phyloP scores from a whole-genome alignment of 495 filamentous ascomycete species.

The Pseudomonodictys pantanalensis region DNA sequence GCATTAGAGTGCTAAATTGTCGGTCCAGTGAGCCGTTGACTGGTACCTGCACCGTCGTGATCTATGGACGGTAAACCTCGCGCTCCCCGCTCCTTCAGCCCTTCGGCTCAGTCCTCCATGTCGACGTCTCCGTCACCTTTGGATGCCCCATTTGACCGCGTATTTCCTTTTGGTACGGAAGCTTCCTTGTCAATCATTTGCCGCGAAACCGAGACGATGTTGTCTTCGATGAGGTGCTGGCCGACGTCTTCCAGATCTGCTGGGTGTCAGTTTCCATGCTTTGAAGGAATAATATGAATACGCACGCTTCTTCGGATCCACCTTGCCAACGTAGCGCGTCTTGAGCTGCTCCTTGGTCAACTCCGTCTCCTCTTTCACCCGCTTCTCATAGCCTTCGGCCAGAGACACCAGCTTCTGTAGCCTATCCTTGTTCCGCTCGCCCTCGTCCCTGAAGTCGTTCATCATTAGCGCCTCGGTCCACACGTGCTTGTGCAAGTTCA shows the following conservation, averaged over 20 bases:
- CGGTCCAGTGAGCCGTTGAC: no score
- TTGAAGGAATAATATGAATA: neutral
- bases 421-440: constrained; percentile 74
- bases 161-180: constrained; percentile 56
- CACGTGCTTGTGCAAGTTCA: constrained; percentile 98
- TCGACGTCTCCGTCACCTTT: constrained; percentile 50
- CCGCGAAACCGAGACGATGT: constrained; percentile 91
- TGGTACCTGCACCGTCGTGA: no score
- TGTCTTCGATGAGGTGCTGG: constrained; percentile 95
- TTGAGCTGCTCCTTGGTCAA: constrained; percentile 95
- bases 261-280: constrained; percentile 23
- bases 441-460: constrained; percentile 90
- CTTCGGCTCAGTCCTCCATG: constrained; percentile 47
- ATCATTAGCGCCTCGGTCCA: constrained; percentile 98
- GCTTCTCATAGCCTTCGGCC: constrained; percentile 95
- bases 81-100: neutral
- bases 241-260: constrained; percentile 89
- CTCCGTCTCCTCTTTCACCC: constrained; percentile 97
- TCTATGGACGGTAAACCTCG: neutral
- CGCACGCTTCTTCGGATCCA: constrained; percentile 96
- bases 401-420: constrained; percentile 83
- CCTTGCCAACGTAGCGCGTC: constrained; percentile 97
- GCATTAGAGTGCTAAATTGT: no score
- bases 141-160: constrained; percentile 49
- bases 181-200: constrained; percentile 99